Evolutionary conservation across 805 yeast genomes (phyloP).

Genomic region (Kazachstania viticola): DNA sequence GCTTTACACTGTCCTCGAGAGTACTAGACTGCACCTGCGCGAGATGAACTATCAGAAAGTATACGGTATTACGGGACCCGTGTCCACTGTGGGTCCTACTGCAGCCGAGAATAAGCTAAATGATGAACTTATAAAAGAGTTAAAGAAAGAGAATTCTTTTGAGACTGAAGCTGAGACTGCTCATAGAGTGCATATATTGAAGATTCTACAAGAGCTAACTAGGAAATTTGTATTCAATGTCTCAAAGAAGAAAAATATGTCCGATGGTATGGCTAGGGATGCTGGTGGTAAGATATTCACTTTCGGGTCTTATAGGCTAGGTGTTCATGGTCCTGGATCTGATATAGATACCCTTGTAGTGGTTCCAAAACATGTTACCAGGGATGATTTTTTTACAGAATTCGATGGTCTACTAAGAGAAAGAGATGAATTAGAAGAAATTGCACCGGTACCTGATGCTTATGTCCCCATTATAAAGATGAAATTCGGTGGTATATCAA

Average conservation of each 20-base stretch:
- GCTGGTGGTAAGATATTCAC: constrained; percentile 98
- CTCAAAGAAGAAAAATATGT: constrained; percentile 75
- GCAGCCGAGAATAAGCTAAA: constrained; percentile 67
- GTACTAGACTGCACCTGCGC: no score
- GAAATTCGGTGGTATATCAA: constrained; percentile 81
- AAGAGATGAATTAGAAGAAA: constrained; percentile 79
- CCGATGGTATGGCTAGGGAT: constrained; percentile 93
- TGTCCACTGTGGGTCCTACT: constrained; percentile 77
- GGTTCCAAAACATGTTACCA: constrained; percentile 87
- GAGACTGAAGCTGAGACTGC: constrained; percentile 78
- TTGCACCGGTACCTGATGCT: constrained; percentile 91
- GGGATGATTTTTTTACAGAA: constrained; percentile 81
- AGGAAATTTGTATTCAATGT: constrained; percentile 77
- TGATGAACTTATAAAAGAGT: constrained; percentile 63
- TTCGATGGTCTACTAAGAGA: constrained; percentile 58
- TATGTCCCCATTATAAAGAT: constrained; percentile 94
- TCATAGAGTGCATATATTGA: constrained; percentile 66
- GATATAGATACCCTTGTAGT: constrained; percentile 97
- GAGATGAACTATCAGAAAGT: constrained; percentile 25
- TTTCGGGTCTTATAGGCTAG: constrained; percentile 86
- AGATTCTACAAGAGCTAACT: constrained; percentile 57
- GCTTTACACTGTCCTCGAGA: no score
- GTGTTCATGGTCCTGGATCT: constrained; percentile 96
- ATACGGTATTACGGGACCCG: constrained; percentile 41
- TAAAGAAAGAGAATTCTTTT: constrained; percentile 76